Evolutionary conservation across 1,139 yeast genomes (phyloP).

Genomic region (Blastobotrys persicus): DNA sequence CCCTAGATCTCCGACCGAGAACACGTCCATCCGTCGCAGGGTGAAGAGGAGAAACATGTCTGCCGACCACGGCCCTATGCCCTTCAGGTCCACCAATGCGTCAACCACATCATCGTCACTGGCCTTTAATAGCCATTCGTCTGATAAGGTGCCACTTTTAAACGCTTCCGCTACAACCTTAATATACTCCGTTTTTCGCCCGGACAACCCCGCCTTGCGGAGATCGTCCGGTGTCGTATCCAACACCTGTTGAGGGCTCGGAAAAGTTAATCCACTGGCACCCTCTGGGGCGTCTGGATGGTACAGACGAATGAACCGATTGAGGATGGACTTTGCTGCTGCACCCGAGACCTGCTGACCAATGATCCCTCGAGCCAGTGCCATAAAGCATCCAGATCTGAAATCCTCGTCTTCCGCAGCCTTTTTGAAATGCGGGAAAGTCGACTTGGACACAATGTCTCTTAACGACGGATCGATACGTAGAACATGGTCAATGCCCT

Average conservation of each 20-base stretch:
- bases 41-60: slow-evolving; percentile 82
- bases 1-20: slow-evolving; percentile 80
- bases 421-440: slow-evolving; percentile 32
- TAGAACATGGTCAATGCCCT: slow-evolving; percentile 38
- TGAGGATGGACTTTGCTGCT: slow-evolving; percentile 68
- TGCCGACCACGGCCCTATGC: slow-evolving; percentile 88
- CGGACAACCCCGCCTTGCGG: slow-evolving; percentile 67
- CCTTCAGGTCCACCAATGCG: slow-evolving; percentile 62
- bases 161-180: slow-evolving; percentile 61
- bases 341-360: slow-evolving; percentile 85
- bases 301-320: slow-evolving; percentile 46
- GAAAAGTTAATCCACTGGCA: slow-evolving; percentile 37
- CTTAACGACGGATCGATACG: slow-evolving; percentile 39
- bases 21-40: slow-evolving; percentile 61
- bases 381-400: slow-evolving; percentile 34
- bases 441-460: slow-evolving; percentile 22
- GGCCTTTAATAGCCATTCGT: slow-evolving; percentile 40
- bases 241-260: slow-evolving; percentile 52
- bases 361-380: slow-evolving; percentile 52
- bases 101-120: slow-evolving; percentile 51
- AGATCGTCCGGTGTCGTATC: slow-evolving; percentile 47
- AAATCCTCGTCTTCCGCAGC: slow-evolving; percentile 16
- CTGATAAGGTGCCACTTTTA: slow-evolving; percentile 43
- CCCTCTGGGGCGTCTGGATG: slow-evolving; percentile 15
- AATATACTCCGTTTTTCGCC: slow-evolving; percentile 63